These are phyloP conservation scores for Canavalia ensiformis DNA, from an alignment of 306 rosid species.

Conservation along the genomic window DNA sequence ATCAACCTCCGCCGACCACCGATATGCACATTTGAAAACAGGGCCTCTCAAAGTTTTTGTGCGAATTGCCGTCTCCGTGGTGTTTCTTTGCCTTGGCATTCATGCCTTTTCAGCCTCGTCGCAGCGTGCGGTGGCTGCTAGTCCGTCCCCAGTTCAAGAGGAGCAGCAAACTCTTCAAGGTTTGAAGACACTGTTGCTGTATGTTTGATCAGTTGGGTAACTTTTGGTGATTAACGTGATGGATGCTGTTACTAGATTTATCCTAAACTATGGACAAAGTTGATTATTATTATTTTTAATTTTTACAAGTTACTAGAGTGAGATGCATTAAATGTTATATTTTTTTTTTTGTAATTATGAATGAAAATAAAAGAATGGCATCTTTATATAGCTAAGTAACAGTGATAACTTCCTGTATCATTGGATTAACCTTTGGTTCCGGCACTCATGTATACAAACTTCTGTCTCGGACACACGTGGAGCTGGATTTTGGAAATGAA, in stretches of 20 bases:
- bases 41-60: constrained; percentile 32
- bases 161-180: constrained; percentile 65
- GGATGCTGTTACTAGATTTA: not conserved
- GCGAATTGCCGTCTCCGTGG: constrained; percentile 59
- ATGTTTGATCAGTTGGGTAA: not conserved
- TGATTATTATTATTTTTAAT: too few species aligned
- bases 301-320: too few species aligned
- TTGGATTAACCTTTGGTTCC: too few species aligned
- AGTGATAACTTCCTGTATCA: too few species aligned
- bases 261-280: too few species aligned
- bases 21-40: constrained; percentile 8
- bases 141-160: constrained; percentile 49
- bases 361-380: too few species aligned
- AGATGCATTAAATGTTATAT: too few species aligned
- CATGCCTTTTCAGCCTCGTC: constrained; percentile 63
- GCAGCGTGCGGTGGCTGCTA: constrained; percentile 38
- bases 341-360: too few species aligned
- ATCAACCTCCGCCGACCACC: not conserved
- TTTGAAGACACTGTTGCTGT: not conserved
- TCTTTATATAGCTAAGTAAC: too few species aligned
- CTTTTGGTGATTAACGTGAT: not conserved
- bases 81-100: constrained; percentile 64
- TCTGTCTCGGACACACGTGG: too few species aligned
- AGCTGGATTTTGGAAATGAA: too few species aligned
- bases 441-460: too few species aligned